A percentile compares a stretch with the other conserved stretches of the same genome.
Conservation (phyloP, 2,329 filamentous ascomycete genomes). For the Dothideomycetes sp. region DNA sequence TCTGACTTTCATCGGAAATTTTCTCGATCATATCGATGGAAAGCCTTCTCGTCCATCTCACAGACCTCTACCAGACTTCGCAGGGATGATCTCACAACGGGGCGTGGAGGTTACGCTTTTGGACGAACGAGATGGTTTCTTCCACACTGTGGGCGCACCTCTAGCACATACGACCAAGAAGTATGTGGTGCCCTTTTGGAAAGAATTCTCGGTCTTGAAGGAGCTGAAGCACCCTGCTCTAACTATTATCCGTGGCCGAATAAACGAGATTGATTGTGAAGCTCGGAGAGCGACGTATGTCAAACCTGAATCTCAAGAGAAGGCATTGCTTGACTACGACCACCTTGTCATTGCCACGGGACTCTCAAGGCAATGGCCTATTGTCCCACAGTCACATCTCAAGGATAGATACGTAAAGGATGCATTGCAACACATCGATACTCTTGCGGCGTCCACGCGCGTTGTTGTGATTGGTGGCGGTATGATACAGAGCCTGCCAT, state of each 20-base stretch:
- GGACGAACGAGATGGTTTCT: conserved; percentile 75
- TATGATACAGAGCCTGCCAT: conserved; percentile 13
- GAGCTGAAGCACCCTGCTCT: conserved; percentile 54
- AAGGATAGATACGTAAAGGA: conserved; percentile 55
- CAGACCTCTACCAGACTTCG: conserved; percentile 13
- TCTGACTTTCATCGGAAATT: conserved; percentile 53
- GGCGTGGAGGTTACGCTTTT: conserved; percentile 61
- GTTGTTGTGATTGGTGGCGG: conserved; percentile 66
- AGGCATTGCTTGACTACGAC: conserved; percentile 45
- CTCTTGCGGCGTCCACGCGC: conserved; percentile 42
- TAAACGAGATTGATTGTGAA: conserved; percentile 48
- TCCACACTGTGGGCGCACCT: conserved; percentile 67
- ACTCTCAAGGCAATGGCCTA: conserved; percentile 58
- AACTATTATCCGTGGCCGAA: conserved; percentile 53
- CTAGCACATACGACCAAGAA: conserved; percentile 54
- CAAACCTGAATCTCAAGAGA: conserved; percentile 21
- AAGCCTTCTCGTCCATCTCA: conserved; percentile 35
- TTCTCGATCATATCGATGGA: conserved; percentile 54
- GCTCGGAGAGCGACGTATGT: conserved; percentile 47
- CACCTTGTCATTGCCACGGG: conserved; percentile 66
- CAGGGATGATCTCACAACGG: conserved; percentile 35
- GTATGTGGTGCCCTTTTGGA: conserved; percentile 60
- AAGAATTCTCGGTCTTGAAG: conserved; percentile 54
- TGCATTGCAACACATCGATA: conserved; percentile 46
- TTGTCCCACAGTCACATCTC: conserved; percentile 56